These are phyloP conservation scores for Calendula officinalis DNA, from an alignment of 129 eudicot genomes.

Conservation along the genomic window DNA sequence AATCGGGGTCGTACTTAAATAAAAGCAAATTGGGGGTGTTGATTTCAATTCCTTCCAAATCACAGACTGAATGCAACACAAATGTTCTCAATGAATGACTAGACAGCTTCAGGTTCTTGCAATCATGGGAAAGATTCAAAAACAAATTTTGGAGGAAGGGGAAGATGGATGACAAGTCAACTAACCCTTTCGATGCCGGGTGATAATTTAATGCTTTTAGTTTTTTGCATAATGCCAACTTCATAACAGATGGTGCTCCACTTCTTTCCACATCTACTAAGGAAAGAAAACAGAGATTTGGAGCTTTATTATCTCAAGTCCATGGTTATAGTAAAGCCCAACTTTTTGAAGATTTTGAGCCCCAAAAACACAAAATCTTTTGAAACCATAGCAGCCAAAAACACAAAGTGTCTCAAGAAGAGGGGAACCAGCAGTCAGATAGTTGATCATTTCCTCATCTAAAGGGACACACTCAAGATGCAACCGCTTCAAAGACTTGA, in stretches of 20 bases:
- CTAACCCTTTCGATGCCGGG: not conserved
- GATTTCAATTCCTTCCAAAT: not conserved
- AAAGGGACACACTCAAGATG: not conserved
- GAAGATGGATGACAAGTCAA: not conserved
- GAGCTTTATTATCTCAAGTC: not conserved
- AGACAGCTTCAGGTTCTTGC: not conserved
- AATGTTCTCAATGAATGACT: not conserved
- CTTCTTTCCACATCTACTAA: not conserved
- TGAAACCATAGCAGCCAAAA: not conserved
- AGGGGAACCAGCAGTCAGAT: constrained; percentile 1
- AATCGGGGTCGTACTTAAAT: not conserved
- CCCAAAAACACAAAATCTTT: not conserved
- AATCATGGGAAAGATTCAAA: not conserved
- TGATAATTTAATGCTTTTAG: not conserved
- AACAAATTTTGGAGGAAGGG: not conserved
- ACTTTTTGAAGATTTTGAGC: not conserved
- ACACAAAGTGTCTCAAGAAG: not conserved
- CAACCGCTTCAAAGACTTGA: constrained; percentile 2
- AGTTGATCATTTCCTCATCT: not conserved
- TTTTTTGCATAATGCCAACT: not conserved
- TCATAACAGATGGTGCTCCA: not conserved
- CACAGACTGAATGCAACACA: not conserved
- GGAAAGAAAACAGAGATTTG: not conserved
- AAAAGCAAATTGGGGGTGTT: not conserved
- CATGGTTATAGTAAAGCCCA: not conserved